These are phyloP conservation scores for Neurospora discreta DNA, from an alignment of 495 filamentous ascomycete species.

Conservation along the genomic window DNA sequence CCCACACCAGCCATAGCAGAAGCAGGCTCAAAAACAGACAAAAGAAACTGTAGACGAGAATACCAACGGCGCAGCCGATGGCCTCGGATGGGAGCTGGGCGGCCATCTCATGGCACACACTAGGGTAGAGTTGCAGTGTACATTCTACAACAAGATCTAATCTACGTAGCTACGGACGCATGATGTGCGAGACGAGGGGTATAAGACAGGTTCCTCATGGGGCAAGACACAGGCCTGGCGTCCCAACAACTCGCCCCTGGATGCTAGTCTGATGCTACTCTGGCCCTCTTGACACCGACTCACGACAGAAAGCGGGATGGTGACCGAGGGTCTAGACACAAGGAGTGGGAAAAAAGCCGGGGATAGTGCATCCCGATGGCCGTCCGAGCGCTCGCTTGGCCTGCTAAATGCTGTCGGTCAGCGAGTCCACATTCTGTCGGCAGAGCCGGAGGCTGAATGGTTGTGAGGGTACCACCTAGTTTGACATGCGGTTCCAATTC, in stretches of 20 bases:
- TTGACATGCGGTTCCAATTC: not conserved
- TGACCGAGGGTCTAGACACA: not conserved
- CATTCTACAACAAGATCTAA: not conserved
- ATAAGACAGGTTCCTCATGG: not conserved
- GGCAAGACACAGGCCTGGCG: not conserved
- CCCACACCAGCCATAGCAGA: conserved; percentile 31
- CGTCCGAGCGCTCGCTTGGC: not conserved
- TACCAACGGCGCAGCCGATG: conserved; percentile 22
- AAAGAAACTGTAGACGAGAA: conserved; percentile 32
- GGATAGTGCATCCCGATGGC: not conserved
- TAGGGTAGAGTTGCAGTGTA: not conserved
- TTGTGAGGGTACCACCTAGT: not conserved
- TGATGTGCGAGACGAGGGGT: not conserved
- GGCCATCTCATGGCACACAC: conserved; percentile 16
- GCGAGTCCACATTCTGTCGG: not conserved
- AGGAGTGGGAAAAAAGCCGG: not conserved
- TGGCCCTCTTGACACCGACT: not conserved
- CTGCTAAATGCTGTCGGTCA: not conserved
- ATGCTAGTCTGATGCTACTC: not conserved
- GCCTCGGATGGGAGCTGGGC: conserved; percentile 32
- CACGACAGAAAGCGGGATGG: not conserved
- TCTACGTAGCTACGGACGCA: not conserved
- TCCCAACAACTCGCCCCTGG: not conserved
- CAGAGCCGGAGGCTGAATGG: not conserved
- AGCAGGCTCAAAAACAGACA: conserved; percentile 25